Evolutionary conservation across 768 basidiomycete genomes (phyloP).

Genomic region (Xanthoconium purpureum): DNA sequence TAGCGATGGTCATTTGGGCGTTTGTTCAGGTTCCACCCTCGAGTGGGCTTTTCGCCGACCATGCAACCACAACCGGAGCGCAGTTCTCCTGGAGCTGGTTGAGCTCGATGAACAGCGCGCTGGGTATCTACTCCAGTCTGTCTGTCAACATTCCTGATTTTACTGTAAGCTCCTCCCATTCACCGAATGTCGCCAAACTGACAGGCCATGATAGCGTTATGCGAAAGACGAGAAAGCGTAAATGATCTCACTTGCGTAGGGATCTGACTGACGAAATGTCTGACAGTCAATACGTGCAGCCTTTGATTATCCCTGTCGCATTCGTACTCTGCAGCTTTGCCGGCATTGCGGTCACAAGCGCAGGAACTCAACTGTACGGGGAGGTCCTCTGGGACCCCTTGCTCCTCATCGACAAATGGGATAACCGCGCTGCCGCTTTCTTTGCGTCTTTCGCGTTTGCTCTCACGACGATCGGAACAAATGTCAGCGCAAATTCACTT

Average conservation of each 20-base stretch:
- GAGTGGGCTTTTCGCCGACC: constrained; percentile 55
- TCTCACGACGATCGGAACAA: constrained; percentile 34
- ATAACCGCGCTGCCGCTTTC: constrained; percentile 83
- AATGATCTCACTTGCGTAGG: background rate
- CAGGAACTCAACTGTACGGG: constrained; percentile 59
- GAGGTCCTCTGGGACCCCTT: constrained; percentile 58
- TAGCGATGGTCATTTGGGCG: constrained; percentile 79
- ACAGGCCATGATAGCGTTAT: constrained; percentile 51
- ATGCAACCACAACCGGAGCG: constrained; percentile 47
- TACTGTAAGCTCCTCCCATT: constrained; percentile 39
- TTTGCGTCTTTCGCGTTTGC: constrained; percentile 75
- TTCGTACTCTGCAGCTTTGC: constrained; percentile 78
- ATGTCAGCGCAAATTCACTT: constrained; percentile 61
- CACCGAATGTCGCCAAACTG: background rate
- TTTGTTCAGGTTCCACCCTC: constrained; percentile 62
- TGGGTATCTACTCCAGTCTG: constrained; percentile 71
- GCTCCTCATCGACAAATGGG: constrained; percentile 73
- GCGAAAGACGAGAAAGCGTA: constrained; percentile 52
- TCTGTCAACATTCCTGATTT: constrained; percentile 86
- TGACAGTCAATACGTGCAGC: constrained; percentile 66
- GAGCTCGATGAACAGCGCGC: constrained; percentile 67
- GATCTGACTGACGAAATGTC: constrained; percentile 2
- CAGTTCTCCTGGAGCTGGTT: constrained; percentile 75
- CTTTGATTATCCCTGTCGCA: constrained; percentile 69
- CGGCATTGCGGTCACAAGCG: constrained; percentile 79